Conservation (phyloP, 495 filamentous ascomycete species). For the Aspergillus ellipticus region DNA sequence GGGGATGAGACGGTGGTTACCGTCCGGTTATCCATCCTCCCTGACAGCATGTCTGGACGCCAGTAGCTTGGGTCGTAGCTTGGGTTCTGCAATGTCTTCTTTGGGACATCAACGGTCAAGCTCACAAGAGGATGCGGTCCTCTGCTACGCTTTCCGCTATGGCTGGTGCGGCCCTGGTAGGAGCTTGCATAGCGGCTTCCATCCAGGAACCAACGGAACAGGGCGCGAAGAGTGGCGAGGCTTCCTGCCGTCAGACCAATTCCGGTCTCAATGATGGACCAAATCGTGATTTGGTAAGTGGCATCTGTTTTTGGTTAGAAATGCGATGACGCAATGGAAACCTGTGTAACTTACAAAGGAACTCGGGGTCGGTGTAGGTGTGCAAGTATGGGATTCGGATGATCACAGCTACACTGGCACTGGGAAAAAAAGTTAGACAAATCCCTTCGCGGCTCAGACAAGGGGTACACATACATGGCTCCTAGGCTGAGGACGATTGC, state of each 20-base stretch:
- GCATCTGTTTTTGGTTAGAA: neutral
- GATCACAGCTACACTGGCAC: slow-evolving; percentile 26
- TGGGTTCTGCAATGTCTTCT: neutral
- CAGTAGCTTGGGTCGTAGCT: neutral
- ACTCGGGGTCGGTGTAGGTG: slow-evolving; percentile 19
- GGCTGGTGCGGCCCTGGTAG: neutral
- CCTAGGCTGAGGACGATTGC: slow-evolving; percentile 26
- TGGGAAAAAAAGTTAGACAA: neutral
- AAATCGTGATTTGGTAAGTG: slow-evolving; percentile 6
- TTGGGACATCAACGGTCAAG: neutral
- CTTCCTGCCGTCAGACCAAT: slow-evolving; percentile 5
- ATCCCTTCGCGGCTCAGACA: neutral
- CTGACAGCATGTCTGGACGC: neutral
- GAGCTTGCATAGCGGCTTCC: neutral
- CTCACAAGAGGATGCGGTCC: neutral
- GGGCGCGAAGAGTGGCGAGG: slow-evolving; percentile 6
- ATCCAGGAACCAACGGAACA: neutral
- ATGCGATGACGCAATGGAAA: neutral
- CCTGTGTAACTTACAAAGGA: slow-evolving; percentile 24
- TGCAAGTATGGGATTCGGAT: slow-evolving; percentile 27
- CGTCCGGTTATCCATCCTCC: neutral
- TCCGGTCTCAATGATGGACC: slow-evolving; percentile 4
- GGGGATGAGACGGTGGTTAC: neutral
- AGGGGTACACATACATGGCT: slow-evolving; percentile 19
- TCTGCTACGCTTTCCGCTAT: neutral